These are phyloP conservation scores for Neophaeococcomyces mojaviensis DNA, from an alignment of 2,329 filamentous ascomycete genomes.

Conservation along the genomic window DNA sequence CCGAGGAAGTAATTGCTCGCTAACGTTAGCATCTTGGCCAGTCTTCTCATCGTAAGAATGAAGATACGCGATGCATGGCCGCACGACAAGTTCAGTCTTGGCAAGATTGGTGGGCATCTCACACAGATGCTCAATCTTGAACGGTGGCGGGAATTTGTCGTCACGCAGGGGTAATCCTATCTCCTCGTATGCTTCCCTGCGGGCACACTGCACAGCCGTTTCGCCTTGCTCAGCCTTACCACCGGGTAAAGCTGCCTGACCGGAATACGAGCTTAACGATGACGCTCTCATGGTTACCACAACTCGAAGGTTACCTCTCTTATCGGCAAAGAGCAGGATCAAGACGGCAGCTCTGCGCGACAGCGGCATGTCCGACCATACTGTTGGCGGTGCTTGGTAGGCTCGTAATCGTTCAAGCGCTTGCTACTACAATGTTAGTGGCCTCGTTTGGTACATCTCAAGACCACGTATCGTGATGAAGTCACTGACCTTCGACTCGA, in stretches of 20 bases:
- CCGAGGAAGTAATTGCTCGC: slow-evolving; percentile 66
- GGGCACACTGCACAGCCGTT: slow-evolving; percentile 67
- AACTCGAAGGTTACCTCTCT: slow-evolving; percentile 64
- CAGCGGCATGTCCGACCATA: slow-evolving; percentile 50
- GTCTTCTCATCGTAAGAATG: slow-evolving; percentile 50
- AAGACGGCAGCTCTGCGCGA: slow-evolving; percentile 75
- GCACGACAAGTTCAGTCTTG: slow-evolving; percentile 64
- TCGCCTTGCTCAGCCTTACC: slow-evolving; percentile 54
- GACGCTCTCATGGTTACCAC: slow-evolving; percentile 56
- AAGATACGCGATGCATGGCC: slow-evolving; percentile 71
- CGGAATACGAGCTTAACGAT: slow-evolving; percentile 59
- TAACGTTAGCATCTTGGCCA: slow-evolving; percentile 45
- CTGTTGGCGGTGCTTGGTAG: slow-evolving; percentile 51
- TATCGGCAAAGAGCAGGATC: slow-evolving; percentile 79
- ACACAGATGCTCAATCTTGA: slow-evolving; percentile 80
- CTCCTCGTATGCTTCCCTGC: slow-evolving; percentile 85
- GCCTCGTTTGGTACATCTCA: background rate
- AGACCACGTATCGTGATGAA: background rate
- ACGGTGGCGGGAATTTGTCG: slow-evolving; percentile 64
- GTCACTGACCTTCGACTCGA: slow-evolving; percentile 15
- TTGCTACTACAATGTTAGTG: slow-evolving; percentile 26
- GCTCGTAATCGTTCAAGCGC: slow-evolving; percentile 50
- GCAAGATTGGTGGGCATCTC: slow-evolving; percentile 70
- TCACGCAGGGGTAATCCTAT: slow-evolving; percentile 66
- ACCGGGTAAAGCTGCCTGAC: slow-evolving; percentile 79